Evolutionary conservation across 192 early-diverging fungal genomes (phyloP), one percentile per base, ranked within the genome.

Genomic region (Rhizoclosmatium globosum): DNA sequence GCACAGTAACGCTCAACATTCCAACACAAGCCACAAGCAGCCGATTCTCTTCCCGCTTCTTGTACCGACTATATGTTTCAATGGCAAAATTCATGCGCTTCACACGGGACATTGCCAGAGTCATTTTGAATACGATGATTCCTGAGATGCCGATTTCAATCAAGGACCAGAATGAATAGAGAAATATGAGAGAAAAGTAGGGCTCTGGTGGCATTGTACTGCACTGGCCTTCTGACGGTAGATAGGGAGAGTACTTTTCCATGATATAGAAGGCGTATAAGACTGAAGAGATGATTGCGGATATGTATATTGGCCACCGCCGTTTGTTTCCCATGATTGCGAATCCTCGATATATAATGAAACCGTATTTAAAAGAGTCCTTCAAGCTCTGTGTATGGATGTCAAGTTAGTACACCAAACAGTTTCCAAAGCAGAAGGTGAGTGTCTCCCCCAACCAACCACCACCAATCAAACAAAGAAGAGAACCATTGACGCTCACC

Each of bases 61-160:
- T 76, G 74, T 59, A 76, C 38, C 64, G 60, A 4, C 13, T 13
- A 56, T 76, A 76, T 39, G 64, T 76, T 19, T 76, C 74, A 46
- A 76, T 47, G 3, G 74, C 74, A 56, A 76, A 76, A 50, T 76
- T 76, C 39, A 47, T 47, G 7, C 46, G 9, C 48, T 42, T 31
- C 2, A 76, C 74, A 38, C 57, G 23, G 9, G 17, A 4, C 11
- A 43, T 61, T 21, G 57, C 6, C n/a, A 38, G 48, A 41, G 19
- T 53, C 74, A 76, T 76, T 53, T 76, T 76, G 6, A 38, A 17
- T 4, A 76, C 74, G 21, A 76, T 59, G 15, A 76, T 39, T 3
- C 43, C 74, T 0, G 64, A 47, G 4, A 76, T 59, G 3, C 38
- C 57, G 11, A 76, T 67, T 23, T 76, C 74, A 7, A 76, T 47